phyloP scores from a whole-genome alignment of 1,284 basidiomycete genomes.

The Puccinia triticina region DNA sequence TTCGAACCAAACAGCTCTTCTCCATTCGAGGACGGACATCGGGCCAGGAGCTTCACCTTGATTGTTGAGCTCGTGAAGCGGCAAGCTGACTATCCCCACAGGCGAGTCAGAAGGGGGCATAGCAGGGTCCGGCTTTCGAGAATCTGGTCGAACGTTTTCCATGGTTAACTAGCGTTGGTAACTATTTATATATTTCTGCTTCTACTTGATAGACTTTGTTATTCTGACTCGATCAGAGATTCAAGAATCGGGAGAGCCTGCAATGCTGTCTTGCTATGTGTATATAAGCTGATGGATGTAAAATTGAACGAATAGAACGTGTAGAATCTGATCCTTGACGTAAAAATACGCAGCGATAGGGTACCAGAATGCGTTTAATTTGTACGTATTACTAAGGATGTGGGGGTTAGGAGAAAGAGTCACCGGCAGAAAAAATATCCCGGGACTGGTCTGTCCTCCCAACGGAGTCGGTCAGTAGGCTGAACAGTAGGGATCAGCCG shows the following conservation, averaged over 20 bases:
- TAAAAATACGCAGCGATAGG: too few relatives aligned
- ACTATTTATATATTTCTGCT: not conserved
- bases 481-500: not conserved
- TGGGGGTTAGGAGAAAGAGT: not conserved
- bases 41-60: conserved; percentile 13
- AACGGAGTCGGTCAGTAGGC: not conserved
- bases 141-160: conserved; percentile 1
- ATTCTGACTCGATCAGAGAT: too few relatives aligned
- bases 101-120: conserved; percentile 2
- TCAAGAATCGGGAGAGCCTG: too few relatives aligned
- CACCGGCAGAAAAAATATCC: not conserved
- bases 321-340: too few relatives aligned
- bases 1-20: conserved; percentile 43
- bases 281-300: too few relatives aligned
- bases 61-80: conserved; percentile 19
- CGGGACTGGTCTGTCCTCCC: not conserved
- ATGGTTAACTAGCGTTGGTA: not conserved
- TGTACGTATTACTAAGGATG: too few relatives aligned
- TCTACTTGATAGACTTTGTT: not conserved
- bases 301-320: too few relatives aligned
- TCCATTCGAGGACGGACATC: conserved; percentile 44
- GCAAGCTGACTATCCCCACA: not conserved
- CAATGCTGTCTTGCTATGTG: too few relatives aligned
- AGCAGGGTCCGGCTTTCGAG: not conserved
- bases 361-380: too few relatives aligned